Conservation (phyloP, 768 basidiomycete genomes). For the Xerocomus potaroensis region DNA sequence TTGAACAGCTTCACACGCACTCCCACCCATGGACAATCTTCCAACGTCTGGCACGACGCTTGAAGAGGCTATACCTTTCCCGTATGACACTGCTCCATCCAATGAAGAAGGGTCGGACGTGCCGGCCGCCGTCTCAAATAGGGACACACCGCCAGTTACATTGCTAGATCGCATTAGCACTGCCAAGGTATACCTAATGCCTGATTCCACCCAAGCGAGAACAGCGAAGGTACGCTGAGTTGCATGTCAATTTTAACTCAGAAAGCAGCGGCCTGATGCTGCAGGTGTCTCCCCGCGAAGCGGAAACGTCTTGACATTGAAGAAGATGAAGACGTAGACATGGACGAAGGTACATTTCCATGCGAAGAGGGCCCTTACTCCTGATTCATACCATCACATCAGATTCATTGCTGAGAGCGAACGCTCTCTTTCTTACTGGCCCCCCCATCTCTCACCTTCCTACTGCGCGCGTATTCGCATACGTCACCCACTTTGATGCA, state of each 20-base stretch:
- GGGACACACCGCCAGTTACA: slow-evolving; percentile 20
- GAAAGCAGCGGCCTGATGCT: slow-evolving; percentile 44
- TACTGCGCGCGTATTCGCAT: slow-evolving; percentile 75
- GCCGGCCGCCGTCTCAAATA: slow-evolving; percentile 28
- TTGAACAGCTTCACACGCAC: no score
- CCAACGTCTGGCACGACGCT: slow-evolving; percentile 32
- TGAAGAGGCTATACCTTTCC: slow-evolving; percentile 35
- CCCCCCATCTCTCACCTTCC: slow-evolving; percentile 70
- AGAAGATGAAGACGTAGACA: slow-evolving; percentile 35
- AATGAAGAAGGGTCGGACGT: slow-evolving; percentile 49
- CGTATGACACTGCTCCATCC: slow-evolving; percentile 52
- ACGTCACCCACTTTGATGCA: slow-evolving; percentile 73
- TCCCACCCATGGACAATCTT: slow-evolving; percentile 54
- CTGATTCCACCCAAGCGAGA: slow-evolving; percentile 58
- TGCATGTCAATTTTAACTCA: slow-evolving; percentile 33
- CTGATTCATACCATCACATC: slow-evolving; percentile 1
- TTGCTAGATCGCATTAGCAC: slow-evolving; percentile 68
- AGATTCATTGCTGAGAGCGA: slow-evolving; percentile 50
- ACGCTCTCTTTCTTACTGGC: slow-evolving; percentile 73
- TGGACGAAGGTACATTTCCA: slow-evolving; percentile 28
- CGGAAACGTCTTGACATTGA: slow-evolving; percentile 45
- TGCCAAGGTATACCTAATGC: slow-evolving; percentile 72
- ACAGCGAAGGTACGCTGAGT: slow-evolving; percentile 69
- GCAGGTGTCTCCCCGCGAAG: slow-evolving; percentile 30
- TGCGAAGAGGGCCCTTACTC: slow-evolving; percentile 1